Evolutionary conservation across 495 filamentous ascomycete genomes (phyloP), one percentile per base, ranked within the genome.

Genomic region (Penicillium arizonense): DNA sequence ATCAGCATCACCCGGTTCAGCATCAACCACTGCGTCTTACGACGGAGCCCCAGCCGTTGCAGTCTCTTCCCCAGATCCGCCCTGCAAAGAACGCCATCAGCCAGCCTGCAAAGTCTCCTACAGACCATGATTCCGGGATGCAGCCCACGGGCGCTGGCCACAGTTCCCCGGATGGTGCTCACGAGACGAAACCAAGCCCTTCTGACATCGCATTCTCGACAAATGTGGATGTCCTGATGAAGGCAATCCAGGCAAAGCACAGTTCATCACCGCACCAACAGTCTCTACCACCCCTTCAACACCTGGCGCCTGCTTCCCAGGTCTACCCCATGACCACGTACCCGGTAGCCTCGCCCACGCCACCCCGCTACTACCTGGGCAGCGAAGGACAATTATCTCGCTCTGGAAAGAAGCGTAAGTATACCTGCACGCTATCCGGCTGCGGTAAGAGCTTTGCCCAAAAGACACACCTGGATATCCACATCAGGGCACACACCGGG

Each of bases 381-480:
- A 56, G 52, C 38, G 71, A 71, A 44, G 66, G 68, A 14, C 56
- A 63, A n/a, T 38, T 63, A 14, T 67, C 70, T 13, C 62, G 67
- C 28, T 69, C 67, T 24, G 63, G 62, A 28, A 73, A 71, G 58
- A 72, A 71, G 53, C 65, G 66, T 42, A 82, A 84, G 59, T 94
- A 94, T 63, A 71, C 81, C 23, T 97, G 93, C 70, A 82, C 78
- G 20, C 80, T 91, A 30, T 79, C 84, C 11, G 81, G 84, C 12
- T 97, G 93, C 61, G 74, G 79, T 51, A 96, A 94, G 74, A 82
- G 77, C 55, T 96, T 96, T 69, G 83, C 84, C 50, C 93, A 97
- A 65, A 96, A 93, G 69, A 97, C 92, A 3, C 91, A 97, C 65
- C 79, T 96, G 34, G 90, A 96, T 53, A 97, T 95, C 34, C 93